Base-by-base conservation (phyloP, 2,329 filamentous ascomycete genomes). In the Dactylella cylindrospora region DNA sequence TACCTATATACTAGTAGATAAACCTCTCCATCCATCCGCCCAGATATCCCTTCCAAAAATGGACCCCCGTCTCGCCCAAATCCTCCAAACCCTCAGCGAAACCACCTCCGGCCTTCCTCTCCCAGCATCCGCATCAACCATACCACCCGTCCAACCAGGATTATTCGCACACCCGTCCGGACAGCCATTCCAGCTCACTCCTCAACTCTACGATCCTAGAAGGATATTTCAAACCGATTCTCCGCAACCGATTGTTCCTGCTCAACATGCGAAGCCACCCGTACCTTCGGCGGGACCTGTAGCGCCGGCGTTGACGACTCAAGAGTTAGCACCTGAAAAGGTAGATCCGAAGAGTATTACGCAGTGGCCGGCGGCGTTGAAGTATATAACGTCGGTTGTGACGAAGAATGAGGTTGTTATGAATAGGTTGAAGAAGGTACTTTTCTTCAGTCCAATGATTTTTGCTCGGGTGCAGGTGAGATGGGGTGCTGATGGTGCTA, bases 321-420 rank as follows among this genome's bases (percentile, higher is more conserved):
- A n/a, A n/a, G n/a, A n/a, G n/a, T n/a, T n/a, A 15, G 29, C 36
- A n/a, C 17, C 6, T 23, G 10, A 40, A 23, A 39, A 19, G 5
- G 33, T 55, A 3, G 65, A 66, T 28, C 67, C 65, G 6, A 64
- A 54, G 29, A 55, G 31, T 10, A 65, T 67, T 15, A 66, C 59
- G 9, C 62, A 68, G 49, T 67, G 67, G 66, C 64, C 51, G 15
- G 57, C 66, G 3, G 67, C 67, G n/a, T 44, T 66, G 41, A 68
- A 64, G 49, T 66, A 67, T 44, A 65, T 68, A 9, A 68, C 67
- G 38, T 49, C 54, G 7, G 64, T 60, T 25, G 33, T 67, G 3
- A 62, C 35, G n/a, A 57, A 53, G n/a, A 62, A 66, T 26, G 52
- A 52, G 19, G 53, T 31, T 3, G 44, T 64, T 3, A 65, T 66